Evolutionary conservation across 2,329 filamentous ascomycete genomes (phyloP), one percentile per base, ranked within the genome.

Genomic region (Basipetospora chlamydospora): DNA sequence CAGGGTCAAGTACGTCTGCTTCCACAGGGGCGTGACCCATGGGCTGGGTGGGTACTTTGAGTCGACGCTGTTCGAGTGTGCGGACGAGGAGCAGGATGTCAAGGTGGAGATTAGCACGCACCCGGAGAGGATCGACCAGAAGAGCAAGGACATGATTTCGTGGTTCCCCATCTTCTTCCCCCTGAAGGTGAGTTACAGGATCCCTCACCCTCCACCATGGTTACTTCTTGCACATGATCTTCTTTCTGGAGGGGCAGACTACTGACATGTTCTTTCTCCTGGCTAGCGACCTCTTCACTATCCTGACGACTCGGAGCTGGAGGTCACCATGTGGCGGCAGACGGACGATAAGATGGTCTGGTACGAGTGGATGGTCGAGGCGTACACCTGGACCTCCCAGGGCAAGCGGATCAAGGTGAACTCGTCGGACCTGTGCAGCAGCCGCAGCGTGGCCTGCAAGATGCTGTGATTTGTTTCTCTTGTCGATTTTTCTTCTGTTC

Each of bases 111-210:
- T 98, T 41, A 93, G 85, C 50, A 98, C 82, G 4, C 80, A 94
- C 49, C 92, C 90, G 0, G 81, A 93, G 44, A 83, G 80, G 21
- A 96, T 98, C 59, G 84, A 90, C 39, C 63, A 64, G 39, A 96
- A 96, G 71, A 94, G 86, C 65, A 81, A 80, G 52, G 87, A 92
- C 49, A 98, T 98, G 92, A 93, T 95, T 44, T 93, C 84, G 38
- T 98, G 90, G 90, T 98, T 98, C 55, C 90, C 90, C 1, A 96
- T 98, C 21, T 95, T 88, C 61, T 98, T 98, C 53, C 90, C 92
- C 0, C 61, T 98, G 11, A 93, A 90, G 75, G 86, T 87, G 64
- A 50, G 71, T 54, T 35, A 3, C 13, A 7, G 28, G 17, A n/a
- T n/a, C n/a, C n/a, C n/a, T n/a, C n/a, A 26, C 22, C 6, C 12